Evolutionary conservation across 805 yeast genomes (phyloP), one percentile per base, ranked within the genome.

Genomic region (Isabelozyma gotoi): DNA sequence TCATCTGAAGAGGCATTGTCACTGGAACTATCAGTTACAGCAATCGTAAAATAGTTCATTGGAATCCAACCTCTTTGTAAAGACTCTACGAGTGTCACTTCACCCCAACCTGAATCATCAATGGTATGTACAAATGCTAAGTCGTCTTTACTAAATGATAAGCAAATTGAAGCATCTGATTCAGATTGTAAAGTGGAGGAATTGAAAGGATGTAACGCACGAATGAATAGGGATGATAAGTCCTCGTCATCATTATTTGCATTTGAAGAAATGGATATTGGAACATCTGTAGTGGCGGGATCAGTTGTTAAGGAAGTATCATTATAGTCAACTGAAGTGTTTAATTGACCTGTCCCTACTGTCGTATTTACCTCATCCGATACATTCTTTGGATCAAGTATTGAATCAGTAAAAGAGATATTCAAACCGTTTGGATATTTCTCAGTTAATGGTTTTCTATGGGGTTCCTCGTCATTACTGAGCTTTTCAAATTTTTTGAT

Each of bases 81-180:
- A 11, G 82, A 71, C 43, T 80, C 82, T 7, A 86, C 63, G 32
- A 85, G 56, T 0, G 91, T 86, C 2, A 86, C 94, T 60, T 87
- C 95, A 46, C 91, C 92, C 95, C 95, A 87, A 0, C 94, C 95
- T 16, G 89, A 82, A 42, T 83, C 84, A 59, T 86, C 94, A 17
- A 85, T 78, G 6, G 86, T 78, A 55, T 85, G 90, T 4, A 87
- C 87, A 61, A 85, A 87, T 0, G 88, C 91, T 39, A 84, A 66
- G 52, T 85, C 94, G 48, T 79, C 77, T 48, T 78, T 80, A 17
- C 78, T 77, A 59, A 87, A 87, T 0, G 90, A 82, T 7, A 87
- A 68, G 59, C 95, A 87, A 34, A 86, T 82, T 0, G 88, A 77
- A 5, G 84, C 77, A 57, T 85, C 92, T 19, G 82, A 78, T 38